Evolutionary conservation across 1,139 yeast genomes (phyloP).

Genomic region (Candida albicans): DNA sequence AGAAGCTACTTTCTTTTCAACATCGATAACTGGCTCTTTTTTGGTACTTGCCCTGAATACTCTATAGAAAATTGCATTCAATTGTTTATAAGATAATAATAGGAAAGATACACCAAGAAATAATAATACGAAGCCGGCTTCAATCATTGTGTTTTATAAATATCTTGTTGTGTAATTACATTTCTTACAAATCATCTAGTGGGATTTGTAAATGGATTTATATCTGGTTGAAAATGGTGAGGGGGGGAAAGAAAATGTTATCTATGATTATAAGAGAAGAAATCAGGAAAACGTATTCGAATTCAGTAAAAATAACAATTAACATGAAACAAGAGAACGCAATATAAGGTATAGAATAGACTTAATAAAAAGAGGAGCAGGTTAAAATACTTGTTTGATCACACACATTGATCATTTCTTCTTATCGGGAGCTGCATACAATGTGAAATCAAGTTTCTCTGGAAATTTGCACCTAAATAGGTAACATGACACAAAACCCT

Average conservation of each 20-base stretch:
- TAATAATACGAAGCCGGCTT: slow-evolving; percentile 7
- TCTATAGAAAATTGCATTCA: slow-evolving; percentile 1
- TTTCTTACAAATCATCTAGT: no score
- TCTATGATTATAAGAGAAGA: no score
- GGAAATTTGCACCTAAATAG: slow-evolving; percentile 2
- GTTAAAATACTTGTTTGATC: no score
- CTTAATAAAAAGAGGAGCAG: no score
- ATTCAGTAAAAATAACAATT: slow-evolving; percentile 5
- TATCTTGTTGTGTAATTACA: no score
- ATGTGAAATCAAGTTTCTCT: no score
- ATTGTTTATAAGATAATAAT: slow-evolving; percentile 9
- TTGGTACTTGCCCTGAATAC: background rate
- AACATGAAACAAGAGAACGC: background rate
- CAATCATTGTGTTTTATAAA: slow-evolving; percentile 2
- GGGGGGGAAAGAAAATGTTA: no score
- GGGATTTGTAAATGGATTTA: no score
- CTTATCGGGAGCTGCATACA: no score
- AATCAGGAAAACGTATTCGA: slow-evolving; percentile 2
- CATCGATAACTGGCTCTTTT: background rate
- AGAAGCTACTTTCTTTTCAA: background rate
- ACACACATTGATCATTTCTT: no score
- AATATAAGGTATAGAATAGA: no score
- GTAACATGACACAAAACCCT: background rate
- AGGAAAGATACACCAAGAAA: slow-evolving; percentile 8
- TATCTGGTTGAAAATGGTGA: no score